A percentile compares a stretch with the other conserved stretches of the same genome.
Evolutionary conservation across 345 rosid species (phyloP).

Genomic region (Salix viminalis): DNA sequence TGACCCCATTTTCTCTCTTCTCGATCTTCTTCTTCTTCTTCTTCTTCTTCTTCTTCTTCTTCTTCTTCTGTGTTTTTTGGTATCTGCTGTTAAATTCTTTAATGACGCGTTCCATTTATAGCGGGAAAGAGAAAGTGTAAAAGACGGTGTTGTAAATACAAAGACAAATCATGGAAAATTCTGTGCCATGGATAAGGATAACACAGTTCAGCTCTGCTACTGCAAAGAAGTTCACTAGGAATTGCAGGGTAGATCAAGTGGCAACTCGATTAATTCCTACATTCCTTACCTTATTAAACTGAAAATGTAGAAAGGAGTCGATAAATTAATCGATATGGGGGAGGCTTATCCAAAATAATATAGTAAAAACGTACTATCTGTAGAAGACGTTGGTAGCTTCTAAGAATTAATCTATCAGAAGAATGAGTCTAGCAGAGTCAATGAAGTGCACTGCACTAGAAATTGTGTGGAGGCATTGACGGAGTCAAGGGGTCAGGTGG

Average conservation of each 20-base stretch:
- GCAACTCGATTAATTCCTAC: not conserved
- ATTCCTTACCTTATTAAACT: not conserved
- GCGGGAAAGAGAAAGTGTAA: not conserved
- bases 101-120: not conserved
- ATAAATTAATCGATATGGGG: not conserved
- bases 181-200: not conserved
- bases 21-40: not conserved
- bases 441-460: not conserved
- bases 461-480: not conserved
- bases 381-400: not conserved
- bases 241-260: not conserved
- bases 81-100: not conserved
- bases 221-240: not conserved
- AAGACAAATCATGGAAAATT: not conserved
- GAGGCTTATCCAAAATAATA: not conserved
- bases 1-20: constrained; percentile 14
- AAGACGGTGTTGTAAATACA: not conserved
- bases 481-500: no score
- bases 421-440: not conserved
- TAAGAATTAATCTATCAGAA: not conserved
- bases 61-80: not conserved
- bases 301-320: not conserved
- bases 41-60: not conserved
- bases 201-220: no score
- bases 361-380: not conserved